phyloP scores from a whole-genome alignment of 2,329 filamentous ascomycete species.

The Blastomyces parvus region DNA sequence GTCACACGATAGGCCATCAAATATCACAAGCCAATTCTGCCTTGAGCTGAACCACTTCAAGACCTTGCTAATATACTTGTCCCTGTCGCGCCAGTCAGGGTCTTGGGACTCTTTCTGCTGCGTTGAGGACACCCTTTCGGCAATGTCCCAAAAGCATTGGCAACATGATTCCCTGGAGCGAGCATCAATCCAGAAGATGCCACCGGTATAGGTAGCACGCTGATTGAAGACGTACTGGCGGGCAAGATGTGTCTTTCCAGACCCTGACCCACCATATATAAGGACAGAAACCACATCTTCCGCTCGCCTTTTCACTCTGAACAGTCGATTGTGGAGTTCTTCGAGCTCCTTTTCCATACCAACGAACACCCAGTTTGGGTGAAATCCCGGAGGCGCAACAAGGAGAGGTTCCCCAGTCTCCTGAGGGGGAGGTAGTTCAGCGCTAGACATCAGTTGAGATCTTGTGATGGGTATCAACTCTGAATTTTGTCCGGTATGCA shows the following conservation, averaged over 20 bases:
- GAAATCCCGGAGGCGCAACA: slow-evolving; percentile 47
- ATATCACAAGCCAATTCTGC: slow-evolving; percentile 57
- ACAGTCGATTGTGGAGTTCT: slow-evolving; percentile 50
- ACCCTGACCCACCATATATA: slow-evolving; percentile 55
- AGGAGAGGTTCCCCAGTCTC: slow-evolving; percentile 26
- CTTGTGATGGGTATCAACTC: slow-evolving; percentile 22
- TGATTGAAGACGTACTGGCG: slow-evolving; percentile 57
- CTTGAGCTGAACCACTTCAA: slow-evolving; percentile 52
- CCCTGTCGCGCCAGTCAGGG: slow-evolving; percentile 32
- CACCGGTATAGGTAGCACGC: slow-evolving; percentile 51
- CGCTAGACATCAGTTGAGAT: slow-evolving; percentile 21
- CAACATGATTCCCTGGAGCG: slow-evolving; percentile 50
- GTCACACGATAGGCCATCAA: slow-evolving; percentile 58
- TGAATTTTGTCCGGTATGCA: slow-evolving; percentile 8
- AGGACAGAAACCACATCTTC: slow-evolving; percentile 55
- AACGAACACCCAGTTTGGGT: slow-evolving; percentile 54
- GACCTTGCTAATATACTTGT: slow-evolving; percentile 48
- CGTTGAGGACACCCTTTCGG: slow-evolving; percentile 45
- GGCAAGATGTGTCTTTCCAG: slow-evolving; percentile 60
- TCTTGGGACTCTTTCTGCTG: slow-evolving; percentile 35
- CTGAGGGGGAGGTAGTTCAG: slow-evolving; percentile 18
- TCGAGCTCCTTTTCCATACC: slow-evolving; percentile 52
- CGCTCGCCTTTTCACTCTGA: slow-evolving; percentile 47
- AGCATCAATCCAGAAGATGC: slow-evolving; percentile 61
- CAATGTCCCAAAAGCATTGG: slow-evolving; percentile 58